Percentiles rank a stretch among this genome's conserved stretches.
phyloP scores from a whole-genome alignment of 2,329 filamentous ascomycete genomes.

The Fonsecaea multimorphosa region DNA sequence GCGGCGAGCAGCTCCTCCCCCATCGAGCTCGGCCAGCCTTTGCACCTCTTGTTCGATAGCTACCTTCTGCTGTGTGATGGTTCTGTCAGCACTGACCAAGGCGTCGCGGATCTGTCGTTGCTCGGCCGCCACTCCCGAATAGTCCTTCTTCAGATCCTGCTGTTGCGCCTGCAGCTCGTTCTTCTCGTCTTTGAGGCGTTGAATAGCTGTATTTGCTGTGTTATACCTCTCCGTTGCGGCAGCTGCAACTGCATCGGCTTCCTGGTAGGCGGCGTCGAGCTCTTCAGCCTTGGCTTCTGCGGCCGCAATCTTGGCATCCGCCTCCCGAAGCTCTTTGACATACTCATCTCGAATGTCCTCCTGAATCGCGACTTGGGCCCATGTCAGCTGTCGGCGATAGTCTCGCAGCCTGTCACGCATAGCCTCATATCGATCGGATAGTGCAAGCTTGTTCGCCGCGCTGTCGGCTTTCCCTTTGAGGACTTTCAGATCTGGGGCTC shows the following conservation, averaged over 20 bases:
- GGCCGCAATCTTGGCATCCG: conserved; percentile 57
- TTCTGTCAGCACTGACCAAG: conserved; percentile 21
- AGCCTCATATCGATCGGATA: conserved; percentile 69
- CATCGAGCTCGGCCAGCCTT: conserved; percentile 71
- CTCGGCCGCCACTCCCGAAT: conserved; percentile 63
- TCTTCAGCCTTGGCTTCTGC: conserved; percentile 51
- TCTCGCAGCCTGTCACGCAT: conserved; percentile 67
- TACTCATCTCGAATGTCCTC: conserved; percentile 60
- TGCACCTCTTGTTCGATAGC: conserved; percentile 53
- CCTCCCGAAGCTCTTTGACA: conserved; percentile 44
- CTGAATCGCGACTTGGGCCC: conserved; percentile 81
- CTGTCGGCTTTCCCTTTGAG: conserved; percentile 66
- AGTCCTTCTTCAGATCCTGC: conserved; percentile 60
- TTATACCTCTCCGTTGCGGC: conserved; percentile 52
- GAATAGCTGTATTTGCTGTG: conserved; percentile 52
- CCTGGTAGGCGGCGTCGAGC: conserved; percentile 57
- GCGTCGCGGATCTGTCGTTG: conserved; percentile 66
- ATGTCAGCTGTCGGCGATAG: conserved; percentile 73
- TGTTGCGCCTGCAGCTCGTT: conserved; percentile 58
- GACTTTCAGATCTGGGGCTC: conserved; percentile 66
- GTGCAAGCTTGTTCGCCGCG: conserved; percentile 68
- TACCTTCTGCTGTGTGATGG: conserved; percentile 60
- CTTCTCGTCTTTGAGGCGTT: conserved; percentile 56
- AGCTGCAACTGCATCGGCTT: conserved; percentile 37
- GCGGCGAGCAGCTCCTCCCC: conserved; percentile 70